These are phyloP conservation scores for Fremontodendron californicum DNA, from an alignment of 345 rosid genomes.

Conservation along the genomic window DNA sequence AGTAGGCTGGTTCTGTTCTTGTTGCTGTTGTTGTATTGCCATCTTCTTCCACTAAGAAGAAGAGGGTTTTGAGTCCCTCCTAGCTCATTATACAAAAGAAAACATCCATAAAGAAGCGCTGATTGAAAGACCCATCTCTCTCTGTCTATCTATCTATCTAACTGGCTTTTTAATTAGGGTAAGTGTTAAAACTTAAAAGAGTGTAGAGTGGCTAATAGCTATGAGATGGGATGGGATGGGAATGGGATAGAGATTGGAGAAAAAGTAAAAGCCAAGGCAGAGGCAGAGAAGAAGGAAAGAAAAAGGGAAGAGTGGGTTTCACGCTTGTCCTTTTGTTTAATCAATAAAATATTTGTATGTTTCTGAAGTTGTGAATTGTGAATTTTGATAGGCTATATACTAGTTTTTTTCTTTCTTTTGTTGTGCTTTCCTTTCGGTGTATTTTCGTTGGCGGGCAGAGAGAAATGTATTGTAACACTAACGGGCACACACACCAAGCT, in stretches of 20 bases:
- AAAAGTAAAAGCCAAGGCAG: slow-evolving; percentile 19
- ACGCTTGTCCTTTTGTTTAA: slow-evolving; percentile 48
- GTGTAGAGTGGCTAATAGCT: slow-evolving; percentile 7
- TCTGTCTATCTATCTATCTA: slow-evolving; percentile 10
- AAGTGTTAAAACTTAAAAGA: background rate
- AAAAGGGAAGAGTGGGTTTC: slow-evolving; percentile 39
- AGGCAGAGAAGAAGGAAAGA: slow-evolving; percentile 24
- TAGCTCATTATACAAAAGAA: slow-evolving; percentile 26
- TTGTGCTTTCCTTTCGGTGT: no score
- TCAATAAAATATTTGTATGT: background rate
- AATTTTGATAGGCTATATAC: no score
- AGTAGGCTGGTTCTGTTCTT: slow-evolving; percentile 29
- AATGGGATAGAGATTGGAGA: slow-evolving; percentile 12
- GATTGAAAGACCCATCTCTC: slow-evolving; percentile 26
- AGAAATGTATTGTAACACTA: background rate
- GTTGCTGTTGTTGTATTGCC: slow-evolving; percentile 35
- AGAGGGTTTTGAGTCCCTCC: slow-evolving; percentile 19
- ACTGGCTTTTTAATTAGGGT: background rate
- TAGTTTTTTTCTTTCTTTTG: no score
- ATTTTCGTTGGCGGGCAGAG: background rate
- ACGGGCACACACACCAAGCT: background rate
- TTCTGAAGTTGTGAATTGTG: background rate
- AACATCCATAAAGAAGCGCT: slow-evolving; percentile 22
- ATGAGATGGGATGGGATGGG: background rate
- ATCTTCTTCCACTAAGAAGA: slow-evolving; percentile 48